Evolutionary conservation across 2,329 filamentous ascomycete species (phyloP).

Genomic region (Nothophaeocryptopus gaeumannii): DNA sequence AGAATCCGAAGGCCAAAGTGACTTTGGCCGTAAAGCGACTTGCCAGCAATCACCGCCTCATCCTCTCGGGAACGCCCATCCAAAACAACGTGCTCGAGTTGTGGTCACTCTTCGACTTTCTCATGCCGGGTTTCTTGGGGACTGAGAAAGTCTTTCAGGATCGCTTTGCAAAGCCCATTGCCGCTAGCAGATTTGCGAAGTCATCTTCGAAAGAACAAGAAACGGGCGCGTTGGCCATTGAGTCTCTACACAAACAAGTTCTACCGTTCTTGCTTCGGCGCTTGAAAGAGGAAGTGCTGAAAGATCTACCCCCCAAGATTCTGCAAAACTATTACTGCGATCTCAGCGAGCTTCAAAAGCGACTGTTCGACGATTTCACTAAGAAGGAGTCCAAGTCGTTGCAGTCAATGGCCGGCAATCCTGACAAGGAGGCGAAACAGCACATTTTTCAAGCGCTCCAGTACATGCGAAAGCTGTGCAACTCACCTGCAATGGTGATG

Average conservation of each 20-base stretch:
- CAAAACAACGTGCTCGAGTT: conserved; percentile 97
- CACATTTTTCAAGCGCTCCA: conserved; percentile 99
- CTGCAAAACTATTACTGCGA: conserved; percentile 99
- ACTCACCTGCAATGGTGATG: conserved; percentile 93
- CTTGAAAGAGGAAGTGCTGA: conserved; percentile 94
- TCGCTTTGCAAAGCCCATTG: conserved; percentile 90
- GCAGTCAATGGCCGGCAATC: conserved; percentile 74
- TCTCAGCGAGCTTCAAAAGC: conserved; percentile 88
- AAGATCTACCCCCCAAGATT: conserved; percentile 96
- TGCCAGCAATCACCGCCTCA: conserved; percentile 87
- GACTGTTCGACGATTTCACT: conserved; percentile 92
- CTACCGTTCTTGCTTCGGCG: conserved; percentile 92
- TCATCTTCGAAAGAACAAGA: conserved; percentile 98
- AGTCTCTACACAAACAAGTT: conserved; percentile 98
- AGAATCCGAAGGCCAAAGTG: conserved; percentile 97
- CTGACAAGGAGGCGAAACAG: conserved; percentile 91
- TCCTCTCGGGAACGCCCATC: conserved; percentile 93
- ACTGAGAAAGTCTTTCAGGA: conserved; percentile 96
- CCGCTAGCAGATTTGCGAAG: conserved; percentile 90
- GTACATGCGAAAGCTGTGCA: conserved; percentile 99
- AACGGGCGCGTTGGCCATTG: conserved; percentile 89
- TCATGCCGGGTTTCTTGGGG: conserved; percentile 97
- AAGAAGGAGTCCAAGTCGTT: conserved; percentile 90
- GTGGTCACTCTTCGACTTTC: conserved; percentile 97
- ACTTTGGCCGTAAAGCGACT: conserved; percentile 88